Conservation (phyloP, 331 rosid species). For the Pyrus hybrid region DNA sequence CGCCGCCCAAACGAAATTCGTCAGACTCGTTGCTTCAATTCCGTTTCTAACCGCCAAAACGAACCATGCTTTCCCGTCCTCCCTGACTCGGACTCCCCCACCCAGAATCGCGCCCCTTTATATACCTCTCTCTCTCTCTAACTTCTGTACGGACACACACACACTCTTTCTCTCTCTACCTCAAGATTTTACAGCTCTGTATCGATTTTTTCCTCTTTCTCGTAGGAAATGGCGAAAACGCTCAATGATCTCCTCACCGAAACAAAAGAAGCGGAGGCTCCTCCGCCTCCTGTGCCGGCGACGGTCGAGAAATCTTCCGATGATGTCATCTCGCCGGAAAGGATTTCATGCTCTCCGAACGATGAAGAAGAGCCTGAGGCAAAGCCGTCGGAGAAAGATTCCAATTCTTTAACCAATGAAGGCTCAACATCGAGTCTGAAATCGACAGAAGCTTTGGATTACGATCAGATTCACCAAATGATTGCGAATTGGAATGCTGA, state of each 20-base stretch:
- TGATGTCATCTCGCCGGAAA: background rate
- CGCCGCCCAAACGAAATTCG: background rate
- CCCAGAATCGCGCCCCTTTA: background rate
- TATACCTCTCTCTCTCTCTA: background rate
- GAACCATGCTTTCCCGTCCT: background rate
- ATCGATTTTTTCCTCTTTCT: background rate
- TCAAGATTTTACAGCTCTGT: background rate
- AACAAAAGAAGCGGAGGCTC: background rate
- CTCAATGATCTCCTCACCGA: background rate
- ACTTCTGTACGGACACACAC: background rate
- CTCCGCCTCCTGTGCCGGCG: background rate
- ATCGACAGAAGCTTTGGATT: background rate
- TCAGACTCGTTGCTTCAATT: background rate
- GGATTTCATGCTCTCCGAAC: too few species aligned
- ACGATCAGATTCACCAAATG: too few species aligned
- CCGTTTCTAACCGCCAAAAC: constrained; percentile 1
- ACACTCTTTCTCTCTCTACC: too few species aligned
- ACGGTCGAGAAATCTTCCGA: background rate
- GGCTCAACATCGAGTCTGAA: background rate
- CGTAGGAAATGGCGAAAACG: background rate
- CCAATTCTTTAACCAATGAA: background rate
- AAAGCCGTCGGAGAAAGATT: background rate
- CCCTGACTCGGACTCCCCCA: too few species aligned
- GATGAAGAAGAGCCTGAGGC: background rate
- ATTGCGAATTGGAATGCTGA: too few species aligned